Percentiles rank a stretch among this genome's conserved stretches.
phyloP scores from a whole-genome alignment of 371 early-diverging fungal species.

The Rhizopus stolonifer region DNA sequence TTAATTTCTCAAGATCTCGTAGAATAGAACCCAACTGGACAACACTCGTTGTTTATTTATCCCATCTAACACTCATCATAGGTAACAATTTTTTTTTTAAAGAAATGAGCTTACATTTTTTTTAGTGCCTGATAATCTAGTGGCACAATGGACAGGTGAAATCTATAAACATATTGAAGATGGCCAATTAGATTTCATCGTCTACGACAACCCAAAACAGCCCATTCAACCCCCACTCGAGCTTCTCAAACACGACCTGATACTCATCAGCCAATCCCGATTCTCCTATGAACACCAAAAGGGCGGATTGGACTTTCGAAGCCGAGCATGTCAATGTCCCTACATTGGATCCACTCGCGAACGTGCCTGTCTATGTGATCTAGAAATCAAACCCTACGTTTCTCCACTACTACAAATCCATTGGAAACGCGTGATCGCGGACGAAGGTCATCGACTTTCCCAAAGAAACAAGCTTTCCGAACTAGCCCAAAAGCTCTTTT shows the following conservation, averaged over 20 bases:
- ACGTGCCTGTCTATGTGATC: constrained; percentile 26
- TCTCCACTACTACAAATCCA: constrained; percentile 71
- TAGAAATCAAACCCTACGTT: constrained; percentile 23
- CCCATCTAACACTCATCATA: constrained; percentile 65
- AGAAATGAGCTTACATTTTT: not conserved
- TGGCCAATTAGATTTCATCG: constrained; percentile 44
- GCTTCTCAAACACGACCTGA: constrained; percentile 59
- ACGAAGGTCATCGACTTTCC: constrained; percentile 36
- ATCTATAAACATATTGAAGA: constrained; percentile 68
- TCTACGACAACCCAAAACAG: constrained; percentile 40
- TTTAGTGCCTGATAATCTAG: constrained; percentile 72
- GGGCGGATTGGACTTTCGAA: constrained; percentile 51
- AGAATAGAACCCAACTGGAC: constrained; percentile 16
- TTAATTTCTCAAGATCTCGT: constrained; percentile 20
- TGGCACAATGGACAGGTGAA: constrained; percentile 74
- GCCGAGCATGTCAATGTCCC: constrained; percentile 38
- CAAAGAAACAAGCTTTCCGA: constrained; percentile 37
- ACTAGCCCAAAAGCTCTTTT: constrained; percentile 56
- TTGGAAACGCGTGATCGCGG: constrained; percentile 74
- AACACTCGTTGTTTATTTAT: constrained; percentile 52
- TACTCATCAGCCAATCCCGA: constrained; percentile 63
- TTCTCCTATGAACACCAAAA: constrained; percentile 60
- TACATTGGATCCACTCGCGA: constrained; percentile 30
- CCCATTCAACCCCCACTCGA: constrained; percentile 48
- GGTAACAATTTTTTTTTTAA: constrained; percentile 12